Evolutionary conservation across 1,284 basidiomycete species (phyloP), one percentile per base, ranked within the genome.

Genomic region (Malassezia yamatoensis): DNA sequence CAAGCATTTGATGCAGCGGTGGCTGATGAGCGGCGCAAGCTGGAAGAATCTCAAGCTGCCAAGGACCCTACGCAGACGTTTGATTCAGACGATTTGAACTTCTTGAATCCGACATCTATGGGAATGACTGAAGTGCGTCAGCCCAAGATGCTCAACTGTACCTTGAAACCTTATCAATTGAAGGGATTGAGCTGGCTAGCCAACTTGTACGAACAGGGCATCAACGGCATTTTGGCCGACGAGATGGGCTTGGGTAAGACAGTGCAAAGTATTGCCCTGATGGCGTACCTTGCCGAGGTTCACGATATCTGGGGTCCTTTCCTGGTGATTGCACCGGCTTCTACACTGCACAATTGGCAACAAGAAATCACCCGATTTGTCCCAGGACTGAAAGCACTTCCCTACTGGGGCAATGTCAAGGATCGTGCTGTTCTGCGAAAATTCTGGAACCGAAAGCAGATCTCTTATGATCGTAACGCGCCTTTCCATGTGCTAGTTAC

Each of bases 291-390:
- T 18, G 93, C 94, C 9, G 94, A 98, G 77, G 85, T 85, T 1
- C 94, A 98, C 75, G 88, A 96, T 72, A 94, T 98, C 59, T 99
- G 94, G 94, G 94, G 94, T 0, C 94, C 94, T 15, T 98, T 99
- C 80, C 81, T 99, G n/a, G 91, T 99, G 55, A 94, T 99, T 48
- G 90, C 94, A 1, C 94, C 94, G 1, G 87, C 91, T 1, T 96
- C 93, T 5, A 99, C 94, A 0, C 79, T 99, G 62, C 94, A 98
- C 77, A 98, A 98, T 73, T 99, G 94, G 94, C 93, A 98, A 76
- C 94, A 98, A 74, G 94, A 99, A 77, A 82, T 98, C 57, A 87
- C 88, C 29, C 85, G 89, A 32, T 99, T 99, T 75, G 90, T 96
- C 4, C 94, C 94, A 21, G 81, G 81, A 43, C 81, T 99, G 61